Percentiles rank a stretch among this genome's conserved stretches.
These are phyloP conservation scores for Piper longum DNA, from an alignment of 164 flowering plant species.

Conservation along the genomic window DNA sequence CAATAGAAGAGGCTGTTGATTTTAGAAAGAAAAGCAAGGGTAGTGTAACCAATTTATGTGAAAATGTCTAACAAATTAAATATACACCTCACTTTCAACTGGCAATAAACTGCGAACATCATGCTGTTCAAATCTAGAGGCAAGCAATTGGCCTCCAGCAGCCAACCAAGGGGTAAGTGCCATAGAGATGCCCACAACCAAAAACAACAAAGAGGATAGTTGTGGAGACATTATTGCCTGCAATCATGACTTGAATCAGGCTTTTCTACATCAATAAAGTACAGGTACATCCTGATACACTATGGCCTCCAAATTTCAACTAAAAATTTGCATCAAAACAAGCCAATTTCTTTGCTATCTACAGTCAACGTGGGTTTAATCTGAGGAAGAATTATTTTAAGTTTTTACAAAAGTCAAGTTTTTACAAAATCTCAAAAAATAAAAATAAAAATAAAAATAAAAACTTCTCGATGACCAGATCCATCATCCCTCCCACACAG, in stretches of 20 bases:
- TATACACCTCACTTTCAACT: slow-evolving; percentile 86
- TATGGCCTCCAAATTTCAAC: too few species aligned
- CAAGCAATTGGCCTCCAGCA: slow-evolving; percentile 96
- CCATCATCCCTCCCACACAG: too few species aligned
- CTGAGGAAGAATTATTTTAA: too few species aligned
- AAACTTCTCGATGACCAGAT: too few species aligned
- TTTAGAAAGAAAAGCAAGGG: background rate
- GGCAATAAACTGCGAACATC: slow-evolving; percentile 95
- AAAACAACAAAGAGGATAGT: slow-evolving; percentile 87
- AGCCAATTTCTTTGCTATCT: too few species aligned
- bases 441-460: too few species aligned
- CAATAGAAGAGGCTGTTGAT: background rate
- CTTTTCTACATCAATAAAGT: too few species aligned
- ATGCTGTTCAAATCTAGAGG: slow-evolving; percentile 91
- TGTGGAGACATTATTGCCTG: slow-evolving; percentile 97
- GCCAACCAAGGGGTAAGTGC: slow-evolving; percentile 97
- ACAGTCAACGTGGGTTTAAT: too few species aligned
- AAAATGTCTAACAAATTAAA: background rate
- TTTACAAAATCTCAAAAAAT: too few species aligned
- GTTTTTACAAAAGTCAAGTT: too few species aligned
- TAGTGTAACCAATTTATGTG: background rate
- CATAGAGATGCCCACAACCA: slow-evolving; percentile 99
- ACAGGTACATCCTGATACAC: too few species aligned
- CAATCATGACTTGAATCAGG: slow-evolving; percentile 1
- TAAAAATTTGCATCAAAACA: too few species aligned